Evolutionary conservation across 495 filamentous ascomycete genomes (phyloP), one percentile per base, ranked within the genome.

Genomic region (Xylaria scruposa): DNA sequence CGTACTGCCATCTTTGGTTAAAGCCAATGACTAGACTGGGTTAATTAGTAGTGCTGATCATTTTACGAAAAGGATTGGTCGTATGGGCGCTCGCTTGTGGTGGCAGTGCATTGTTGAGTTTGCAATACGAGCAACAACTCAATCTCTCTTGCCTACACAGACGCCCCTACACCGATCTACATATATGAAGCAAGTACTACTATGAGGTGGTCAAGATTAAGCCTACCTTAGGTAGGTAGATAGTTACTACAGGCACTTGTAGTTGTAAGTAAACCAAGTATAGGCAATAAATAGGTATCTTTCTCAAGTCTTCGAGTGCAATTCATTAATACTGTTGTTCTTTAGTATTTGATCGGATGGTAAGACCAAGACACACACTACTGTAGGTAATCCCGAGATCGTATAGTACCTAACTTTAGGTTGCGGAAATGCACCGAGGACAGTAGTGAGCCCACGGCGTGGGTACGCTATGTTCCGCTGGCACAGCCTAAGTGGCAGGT

Each of bases 81-180:
- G 46, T 8, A 58, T 71, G 61, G 29, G 60, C 40, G 51, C 58
- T 49, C 47, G 21, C 49, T 46, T 62, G 46, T 44, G 69, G 69
- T 71, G 69, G 69, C 69, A 66, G 60, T 71, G 69, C 69, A 70
- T n/a, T 53, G 15, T 21, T 59, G 4, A 64, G 59, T 62, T 29
- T 51, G 58, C 29, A 71, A 71, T 61, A 71, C 69, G 69, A 71
- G 58, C 54, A 13, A 61, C 38, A 60, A 38, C 26, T 40, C 53
- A 31, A 60, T 46, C 36, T 69, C 36, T 53, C 33, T 21, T 6
- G 13, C 4, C 2, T 65, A 47, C 15, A 49, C 4, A 15, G 47
- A 67, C 46, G 31, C 47, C 47, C 40, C 54, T 59, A 17, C 53
- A 15, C 24, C 12, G 6, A 12, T 26, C 21, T 53, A 21, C 21